Percentiles rank a stretch among this genome's conserved stretches.
Evolutionary conservation across 192 early-diverging fungal species (phyloP).

Genomic region (Dissophora globulifera): DNA sequence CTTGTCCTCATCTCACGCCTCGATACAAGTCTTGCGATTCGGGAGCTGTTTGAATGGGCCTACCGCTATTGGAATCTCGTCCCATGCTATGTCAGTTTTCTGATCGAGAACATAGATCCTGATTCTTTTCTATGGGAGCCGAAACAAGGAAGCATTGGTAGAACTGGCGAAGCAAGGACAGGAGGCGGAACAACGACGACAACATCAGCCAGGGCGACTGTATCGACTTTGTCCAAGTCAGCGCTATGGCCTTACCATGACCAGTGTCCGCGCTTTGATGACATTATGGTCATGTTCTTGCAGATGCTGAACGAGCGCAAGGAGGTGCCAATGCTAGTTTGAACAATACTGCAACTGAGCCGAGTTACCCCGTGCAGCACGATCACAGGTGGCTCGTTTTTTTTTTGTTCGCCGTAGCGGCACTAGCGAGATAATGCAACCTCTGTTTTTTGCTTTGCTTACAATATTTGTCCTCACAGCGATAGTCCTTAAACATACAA

Average conservation of each 20-base stretch:
- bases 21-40: constrained; percentile 6
- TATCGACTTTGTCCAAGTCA: too few relatives aligned
- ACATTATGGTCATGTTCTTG: constrained; percentile 28
- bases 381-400: too few relatives aligned
- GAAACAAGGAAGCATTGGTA: neutral
- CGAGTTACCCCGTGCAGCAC: too few relatives aligned
- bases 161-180: neutral
- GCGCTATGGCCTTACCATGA: constrained; percentile 29
- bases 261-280: constrained; percentile 22
- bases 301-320: constrained; percentile 24
- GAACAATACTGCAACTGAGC: too few relatives aligned
- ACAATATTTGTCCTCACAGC: too few relatives aligned
- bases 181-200: neutral
- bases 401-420: too few relatives aligned
- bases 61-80: constrained; percentile 22
- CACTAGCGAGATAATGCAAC: too few relatives aligned
- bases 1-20: constrained; percentile 20
- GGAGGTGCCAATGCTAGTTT: constrained; percentile 1
- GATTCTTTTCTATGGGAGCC: neutral
- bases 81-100: constrained; percentile 26
- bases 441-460: too few relatives aligned
- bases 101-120: constrained; percentile 30
- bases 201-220: neutral
- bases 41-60: constrained; percentile 42
- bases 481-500: too few relatives aligned